Evolutionary conservation across 495 filamentous ascomycete species (phyloP).

Genomic region (Parathielavia appendiculata): DNA sequence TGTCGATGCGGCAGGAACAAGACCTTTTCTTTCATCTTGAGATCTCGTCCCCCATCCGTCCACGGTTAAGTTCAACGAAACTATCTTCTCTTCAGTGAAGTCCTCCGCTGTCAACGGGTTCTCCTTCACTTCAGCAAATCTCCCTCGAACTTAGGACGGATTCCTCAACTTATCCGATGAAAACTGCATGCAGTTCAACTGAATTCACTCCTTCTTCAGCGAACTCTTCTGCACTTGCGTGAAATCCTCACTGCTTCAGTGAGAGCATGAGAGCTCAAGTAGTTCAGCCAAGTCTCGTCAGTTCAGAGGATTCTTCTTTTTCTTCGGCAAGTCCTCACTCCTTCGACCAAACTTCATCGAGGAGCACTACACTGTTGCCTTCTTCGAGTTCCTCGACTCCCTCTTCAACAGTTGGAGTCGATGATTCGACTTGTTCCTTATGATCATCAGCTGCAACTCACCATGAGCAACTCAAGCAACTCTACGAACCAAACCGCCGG

Average conservation of each 20-base stretch:
- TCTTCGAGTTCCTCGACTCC: background rate
- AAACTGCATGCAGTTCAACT: background rate
- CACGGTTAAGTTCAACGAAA: background rate
- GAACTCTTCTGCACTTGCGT: no score
- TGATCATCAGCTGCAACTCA: background rate
- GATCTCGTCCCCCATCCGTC: background rate
- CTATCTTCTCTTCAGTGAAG: background rate
- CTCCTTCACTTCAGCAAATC: background rate
- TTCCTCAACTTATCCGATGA: background rate
- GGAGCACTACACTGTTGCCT: background rate
- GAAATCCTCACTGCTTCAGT: no score
- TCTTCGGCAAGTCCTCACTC: no score
- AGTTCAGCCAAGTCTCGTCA: no score
- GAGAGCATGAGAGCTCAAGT: no score
- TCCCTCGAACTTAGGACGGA: background rate
- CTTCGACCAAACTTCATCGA: no score
- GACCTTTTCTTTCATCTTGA: background rate
- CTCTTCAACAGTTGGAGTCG: background rate
- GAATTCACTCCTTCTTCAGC: no score
- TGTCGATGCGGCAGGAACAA: background rate
- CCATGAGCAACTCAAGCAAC: background rate
- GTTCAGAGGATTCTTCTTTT: no score
- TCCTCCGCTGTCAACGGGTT: background rate
- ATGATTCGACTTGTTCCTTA: background rate
- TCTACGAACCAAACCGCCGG: background rate